A percentile compares a stretch with the other conserved stretches of the same genome.
These are phyloP conservation scores for Pleoardoris graminearum DNA, from an alignment of 2,329 filamentous ascomycete genomes.

Conservation along the genomic window DNA sequence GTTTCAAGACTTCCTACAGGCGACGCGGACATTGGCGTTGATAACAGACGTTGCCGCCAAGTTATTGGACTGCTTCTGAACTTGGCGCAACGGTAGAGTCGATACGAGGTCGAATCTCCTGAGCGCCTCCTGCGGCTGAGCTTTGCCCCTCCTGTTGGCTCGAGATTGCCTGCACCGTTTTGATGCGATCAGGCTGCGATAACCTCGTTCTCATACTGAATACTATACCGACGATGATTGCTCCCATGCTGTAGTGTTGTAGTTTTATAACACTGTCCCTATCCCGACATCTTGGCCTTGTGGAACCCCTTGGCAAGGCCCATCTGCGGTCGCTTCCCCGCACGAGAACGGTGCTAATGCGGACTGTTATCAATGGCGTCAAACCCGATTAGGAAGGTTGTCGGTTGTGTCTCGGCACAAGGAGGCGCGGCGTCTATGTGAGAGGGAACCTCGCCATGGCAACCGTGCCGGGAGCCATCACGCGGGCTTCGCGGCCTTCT, in stretches of 20 bases:
- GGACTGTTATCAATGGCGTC: constrained; percentile 10
- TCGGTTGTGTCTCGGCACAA: constrained; percentile 3
- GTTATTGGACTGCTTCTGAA: constrained; percentile 29
- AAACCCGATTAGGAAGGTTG: constrained; percentile 25
- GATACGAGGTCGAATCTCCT: background rate
- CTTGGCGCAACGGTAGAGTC: constrained; percentile 24
- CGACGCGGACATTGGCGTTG: constrained; percentile 19
- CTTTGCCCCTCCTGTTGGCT: background rate
- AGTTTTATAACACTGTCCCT: constrained; percentile 5
- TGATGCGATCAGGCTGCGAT: background rate
- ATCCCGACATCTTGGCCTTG: constrained; percentile 13
- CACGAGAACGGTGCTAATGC: constrained; percentile 5
- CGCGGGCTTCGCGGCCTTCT: constrained; percentile 3
- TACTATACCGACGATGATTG: background rate
- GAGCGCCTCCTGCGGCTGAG: background rate
- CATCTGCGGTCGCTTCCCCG: background rate
- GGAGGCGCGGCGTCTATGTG: background rate
- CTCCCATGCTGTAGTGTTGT: background rate
- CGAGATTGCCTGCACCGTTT: background rate
- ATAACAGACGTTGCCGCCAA: constrained; percentile 28
- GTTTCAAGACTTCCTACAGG: constrained; percentile 1
- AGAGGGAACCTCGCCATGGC: background rate
- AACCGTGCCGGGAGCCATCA: background rate
- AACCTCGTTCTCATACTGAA: background rate
- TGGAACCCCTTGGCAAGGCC: constrained; percentile 7